A percentile compares a stretch with the other conserved stretches of the same genome.
phyloP scores from a whole-genome alignment of 2,329 filamentous ascomycete species.

The Alternaria sp. region DNA sequence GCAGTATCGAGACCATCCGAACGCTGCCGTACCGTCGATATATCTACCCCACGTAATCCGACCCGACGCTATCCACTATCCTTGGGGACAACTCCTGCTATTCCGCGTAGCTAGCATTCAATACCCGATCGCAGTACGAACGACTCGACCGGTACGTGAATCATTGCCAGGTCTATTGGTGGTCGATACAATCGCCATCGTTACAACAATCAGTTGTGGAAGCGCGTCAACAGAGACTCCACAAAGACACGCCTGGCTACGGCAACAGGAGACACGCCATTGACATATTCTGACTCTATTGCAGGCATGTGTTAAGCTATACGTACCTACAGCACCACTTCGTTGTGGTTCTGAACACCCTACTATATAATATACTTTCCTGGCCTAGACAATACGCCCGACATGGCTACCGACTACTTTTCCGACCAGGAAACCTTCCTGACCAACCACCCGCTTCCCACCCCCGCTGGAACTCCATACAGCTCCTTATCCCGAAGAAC shows the following conservation, averaged over 20 bases:
- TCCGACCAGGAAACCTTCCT: conserved; percentile 52
- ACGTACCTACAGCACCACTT: conserved; percentile 32
- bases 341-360: conserved; percentile 31
- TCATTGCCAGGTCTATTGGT: not conserved
- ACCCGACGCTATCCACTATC: not conserved
- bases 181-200: not conserved
- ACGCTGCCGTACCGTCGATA: not conserved
- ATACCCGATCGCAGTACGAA: not conserved
- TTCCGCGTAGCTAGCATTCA: not conserved
- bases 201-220: not conserved
- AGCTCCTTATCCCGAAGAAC: conserved; percentile 67
- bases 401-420: conserved; percentile 54
- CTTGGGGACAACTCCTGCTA: not conserved
- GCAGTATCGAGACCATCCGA: not conserved
- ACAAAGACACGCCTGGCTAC: not conserved
- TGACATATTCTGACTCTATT: conserved; percentile 11
- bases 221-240: not conserved
- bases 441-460: conserved; percentile 64
- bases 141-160: conserved; percentile 13
- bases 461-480: conserved; percentile 74
- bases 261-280: not conserved
- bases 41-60: conserved; percentile 5
- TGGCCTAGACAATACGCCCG: not conserved
- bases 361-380: not conserved
- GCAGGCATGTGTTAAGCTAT: conserved; percentile 39